Evolutionary conservation across 2,329 filamentous ascomycete genomes (phyloP).

Genomic region (Cordyceps cicadae): DNA sequence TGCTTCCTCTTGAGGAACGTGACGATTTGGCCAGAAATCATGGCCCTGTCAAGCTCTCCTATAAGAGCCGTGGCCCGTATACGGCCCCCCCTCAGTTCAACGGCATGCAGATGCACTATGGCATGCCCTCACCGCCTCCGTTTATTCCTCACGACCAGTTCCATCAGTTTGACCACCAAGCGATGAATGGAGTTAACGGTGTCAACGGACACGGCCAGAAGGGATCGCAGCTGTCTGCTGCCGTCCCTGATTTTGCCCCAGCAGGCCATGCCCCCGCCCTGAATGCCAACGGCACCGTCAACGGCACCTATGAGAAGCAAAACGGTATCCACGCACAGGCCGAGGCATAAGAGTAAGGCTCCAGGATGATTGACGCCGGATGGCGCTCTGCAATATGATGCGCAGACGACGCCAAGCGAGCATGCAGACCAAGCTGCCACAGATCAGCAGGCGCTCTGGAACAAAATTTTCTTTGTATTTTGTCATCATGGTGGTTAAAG

Average conservation of each 20-base stretch:
- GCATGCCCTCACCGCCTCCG: constrained; percentile 20
- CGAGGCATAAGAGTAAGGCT: neutral
- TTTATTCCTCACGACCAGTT: constrained; percentile 23
- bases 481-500: constrained; percentile 8
- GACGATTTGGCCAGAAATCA: constrained; percentile 65
- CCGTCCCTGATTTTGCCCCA: constrained; percentile 33
- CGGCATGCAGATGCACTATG: constrained; percentile 25
- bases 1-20: constrained; percentile 63
- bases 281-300: constrained; percentile 13
- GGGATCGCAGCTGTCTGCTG: constrained; percentile 28
- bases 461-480: constrained; percentile 1
- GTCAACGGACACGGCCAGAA: constrained; percentile 21
- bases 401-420: neutral
- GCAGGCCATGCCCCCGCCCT: constrained; percentile 15
- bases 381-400: neutral
- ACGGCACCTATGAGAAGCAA: constrained; percentile 18
- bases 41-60: constrained; percentile 43
- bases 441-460: neutral
- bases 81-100: constrained; percentile 23
- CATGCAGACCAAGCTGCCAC: neutral
- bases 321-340: constrained; percentile 23
- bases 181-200: constrained; percentile 16
- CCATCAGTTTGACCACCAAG: constrained; percentile 27
- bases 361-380: too few relatives aligned
- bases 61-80: constrained; percentile 26